Conservation (phyloP, 768 basidiomycete species). For the Tulasnella sp. region DNA sequence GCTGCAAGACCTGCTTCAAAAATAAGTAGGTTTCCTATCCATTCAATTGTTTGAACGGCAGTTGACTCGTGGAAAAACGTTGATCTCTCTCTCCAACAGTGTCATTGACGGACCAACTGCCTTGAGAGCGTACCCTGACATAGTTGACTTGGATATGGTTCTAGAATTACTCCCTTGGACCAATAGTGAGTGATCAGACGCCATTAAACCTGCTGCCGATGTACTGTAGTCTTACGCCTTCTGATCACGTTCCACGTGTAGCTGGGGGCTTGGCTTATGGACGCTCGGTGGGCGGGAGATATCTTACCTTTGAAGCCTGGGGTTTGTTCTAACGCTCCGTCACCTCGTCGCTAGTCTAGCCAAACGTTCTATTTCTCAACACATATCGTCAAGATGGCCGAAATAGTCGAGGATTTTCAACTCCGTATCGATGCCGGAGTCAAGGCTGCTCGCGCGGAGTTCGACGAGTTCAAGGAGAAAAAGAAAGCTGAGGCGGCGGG, state of each 20-base stretch:
- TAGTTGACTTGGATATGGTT: background rate
- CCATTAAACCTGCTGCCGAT: too few relatives aligned
- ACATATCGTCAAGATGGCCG: background rate
- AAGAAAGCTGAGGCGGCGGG: background rate
- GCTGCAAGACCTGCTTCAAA: background rate
- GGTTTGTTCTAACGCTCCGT: background rate
- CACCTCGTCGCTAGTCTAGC: background rate
- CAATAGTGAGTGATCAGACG: background rate
- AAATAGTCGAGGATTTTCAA: background rate
- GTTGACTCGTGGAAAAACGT: background rate
- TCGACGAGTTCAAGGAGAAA: background rate
- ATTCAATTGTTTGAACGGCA: background rate
- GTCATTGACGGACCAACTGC: background rate
- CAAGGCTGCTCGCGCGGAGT: background rate
- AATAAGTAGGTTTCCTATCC: background rate
- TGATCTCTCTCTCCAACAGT: background rate
- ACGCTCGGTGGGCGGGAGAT: background rate
- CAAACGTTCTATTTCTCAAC: background rate
- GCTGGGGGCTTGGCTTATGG: background rate
- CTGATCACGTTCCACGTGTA: background rate
- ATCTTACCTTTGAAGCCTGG: background rate
- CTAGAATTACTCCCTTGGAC: background rate
- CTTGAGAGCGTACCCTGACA: background rate
- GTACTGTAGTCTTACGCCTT: too few relatives aligned
- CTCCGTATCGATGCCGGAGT: constrained; percentile 2